Evolutionary conservation across 495 filamentous ascomycete species (phyloP).

Genomic region (Daldinia concentrica): DNA sequence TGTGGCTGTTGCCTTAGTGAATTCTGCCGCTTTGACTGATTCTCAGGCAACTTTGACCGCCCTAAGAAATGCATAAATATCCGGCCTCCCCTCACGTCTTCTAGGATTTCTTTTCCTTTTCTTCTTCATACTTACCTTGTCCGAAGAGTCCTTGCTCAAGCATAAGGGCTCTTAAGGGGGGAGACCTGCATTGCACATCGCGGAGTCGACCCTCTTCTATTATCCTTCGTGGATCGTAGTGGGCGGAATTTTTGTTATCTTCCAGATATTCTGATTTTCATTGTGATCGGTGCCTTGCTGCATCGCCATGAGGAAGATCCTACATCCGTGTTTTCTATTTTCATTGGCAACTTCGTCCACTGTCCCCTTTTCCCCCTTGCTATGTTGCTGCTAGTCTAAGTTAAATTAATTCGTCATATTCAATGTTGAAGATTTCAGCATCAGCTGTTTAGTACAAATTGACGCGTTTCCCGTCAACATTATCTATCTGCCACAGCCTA

Average conservation of each 20-base stretch:
- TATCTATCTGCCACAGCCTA: too few species aligned
- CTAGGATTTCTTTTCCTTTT: constrained; percentile 24
- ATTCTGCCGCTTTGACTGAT: constrained; percentile 18
- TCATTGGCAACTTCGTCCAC: too few species aligned
- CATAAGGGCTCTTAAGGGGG: constrained; percentile 66
- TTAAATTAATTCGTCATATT: too few species aligned
- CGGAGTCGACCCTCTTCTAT: constrained; percentile 72
- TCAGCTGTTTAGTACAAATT: too few species aligned
- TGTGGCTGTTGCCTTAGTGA: neutral
- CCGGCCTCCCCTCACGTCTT: constrained; percentile 7
- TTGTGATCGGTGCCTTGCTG: constrained; percentile 34
- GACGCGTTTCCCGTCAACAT: too few species aligned
- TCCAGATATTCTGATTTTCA: constrained; percentile 31
- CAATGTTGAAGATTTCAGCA: too few species aligned
- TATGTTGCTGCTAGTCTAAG: too few species aligned
- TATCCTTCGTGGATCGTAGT: constrained; percentile 73
- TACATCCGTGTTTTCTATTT: too few species aligned
- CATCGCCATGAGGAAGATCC: constrained; percentile 38
- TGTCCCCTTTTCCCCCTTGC: too few species aligned
- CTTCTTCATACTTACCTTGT: constrained; percentile 83
- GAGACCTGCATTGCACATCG: constrained; percentile 84
- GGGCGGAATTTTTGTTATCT: constrained; percentile 45
- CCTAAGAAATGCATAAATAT: constrained; percentile 16
- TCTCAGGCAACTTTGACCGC: constrained; percentile 2
- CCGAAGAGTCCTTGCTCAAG: constrained; percentile 68